A percentile compares a stretch with the other conserved stretches of the same genome.
These are phyloP conservation scores for Populus alba DNA, from an alignment of 345 rosid genomes.

Conservation along the genomic window DNA sequence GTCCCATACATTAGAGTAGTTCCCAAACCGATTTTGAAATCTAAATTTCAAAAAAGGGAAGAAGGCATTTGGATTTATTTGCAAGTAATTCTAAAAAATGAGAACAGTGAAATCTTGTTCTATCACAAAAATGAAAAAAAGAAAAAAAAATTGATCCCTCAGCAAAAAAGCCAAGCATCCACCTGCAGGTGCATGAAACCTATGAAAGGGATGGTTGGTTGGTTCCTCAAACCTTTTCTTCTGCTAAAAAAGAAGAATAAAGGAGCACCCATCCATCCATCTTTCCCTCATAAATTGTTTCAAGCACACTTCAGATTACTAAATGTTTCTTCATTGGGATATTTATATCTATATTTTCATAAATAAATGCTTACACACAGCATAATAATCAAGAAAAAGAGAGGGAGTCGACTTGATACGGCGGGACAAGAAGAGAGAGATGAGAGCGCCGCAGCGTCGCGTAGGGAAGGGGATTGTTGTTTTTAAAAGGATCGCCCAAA, in stretches of 20 bases:
- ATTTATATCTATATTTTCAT: too few relatives aligned
- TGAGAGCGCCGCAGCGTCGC: too few relatives aligned
- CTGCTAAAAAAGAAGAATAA: background rate
- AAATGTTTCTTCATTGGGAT: too few relatives aligned
- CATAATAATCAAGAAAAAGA: too few relatives aligned
- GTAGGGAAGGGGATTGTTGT: too few relatives aligned
- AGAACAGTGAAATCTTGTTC: background rate
- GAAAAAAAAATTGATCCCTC: background rate
- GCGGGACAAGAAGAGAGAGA: too few relatives aligned
- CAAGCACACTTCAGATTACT: too few relatives aligned
- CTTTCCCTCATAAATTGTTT: background rate
- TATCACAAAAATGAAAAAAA: too few relatives aligned
- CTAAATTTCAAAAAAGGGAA: background rate
- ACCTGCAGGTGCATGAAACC: background rate
- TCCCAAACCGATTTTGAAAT: background rate
- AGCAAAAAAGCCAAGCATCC: background rate
- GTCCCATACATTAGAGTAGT: background rate
- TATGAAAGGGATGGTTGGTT: background rate
- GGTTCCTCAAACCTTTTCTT: background rate
- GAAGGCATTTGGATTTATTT: background rate
- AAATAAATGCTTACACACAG: too few relatives aligned
- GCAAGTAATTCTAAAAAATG: background rate
- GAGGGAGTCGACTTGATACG: too few relatives aligned
- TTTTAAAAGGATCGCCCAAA: too few relatives aligned
- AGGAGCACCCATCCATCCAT: background rate